A percentile compares a stretch with the other conserved stretches of the same genome.
Conservation (phyloP, 2,329 filamentous ascomycete genomes). For the Colletotrichum sp. region DNA sequence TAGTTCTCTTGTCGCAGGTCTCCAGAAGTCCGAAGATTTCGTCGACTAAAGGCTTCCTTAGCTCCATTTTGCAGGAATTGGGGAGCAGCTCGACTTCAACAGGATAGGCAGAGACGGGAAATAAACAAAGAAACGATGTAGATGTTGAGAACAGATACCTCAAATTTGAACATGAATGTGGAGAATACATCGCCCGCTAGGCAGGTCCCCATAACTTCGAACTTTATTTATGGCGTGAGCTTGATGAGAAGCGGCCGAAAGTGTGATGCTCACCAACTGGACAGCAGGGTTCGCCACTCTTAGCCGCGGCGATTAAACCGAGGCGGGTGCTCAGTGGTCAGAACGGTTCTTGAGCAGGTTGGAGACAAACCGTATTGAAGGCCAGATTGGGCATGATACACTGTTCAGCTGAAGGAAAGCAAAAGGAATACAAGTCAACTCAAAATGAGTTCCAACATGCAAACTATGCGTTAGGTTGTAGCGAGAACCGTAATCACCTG, state of each 20-base stretch:
- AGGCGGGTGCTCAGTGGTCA: background rate
- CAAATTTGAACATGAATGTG: background rate
- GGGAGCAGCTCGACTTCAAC: background rate
- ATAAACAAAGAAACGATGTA: background rate
- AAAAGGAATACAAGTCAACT: background rate
- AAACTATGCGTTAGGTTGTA: background rate
- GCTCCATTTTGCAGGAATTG: background rate
- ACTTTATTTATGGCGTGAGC: background rate
- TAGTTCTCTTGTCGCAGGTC: background rate
- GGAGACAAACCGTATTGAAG: no score
- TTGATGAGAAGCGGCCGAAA: background rate
- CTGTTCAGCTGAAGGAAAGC: background rate
- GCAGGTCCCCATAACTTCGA: background rate
- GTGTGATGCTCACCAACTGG: rapidly evolving
- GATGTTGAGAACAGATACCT: background rate
- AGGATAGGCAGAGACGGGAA: background rate
- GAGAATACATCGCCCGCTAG: background rate
- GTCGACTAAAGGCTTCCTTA: background rate
- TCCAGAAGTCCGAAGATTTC: background rate
- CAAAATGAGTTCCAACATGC: background rate
- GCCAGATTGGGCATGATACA: background rate
- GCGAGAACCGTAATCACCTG: background rate
- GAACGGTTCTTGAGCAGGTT: background rate
- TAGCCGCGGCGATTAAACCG: background rate
- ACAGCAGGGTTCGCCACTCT: background rate